Conservation (phyloP, 495 filamentous ascomycete genomes). For the Penicillium silybi region DNA sequence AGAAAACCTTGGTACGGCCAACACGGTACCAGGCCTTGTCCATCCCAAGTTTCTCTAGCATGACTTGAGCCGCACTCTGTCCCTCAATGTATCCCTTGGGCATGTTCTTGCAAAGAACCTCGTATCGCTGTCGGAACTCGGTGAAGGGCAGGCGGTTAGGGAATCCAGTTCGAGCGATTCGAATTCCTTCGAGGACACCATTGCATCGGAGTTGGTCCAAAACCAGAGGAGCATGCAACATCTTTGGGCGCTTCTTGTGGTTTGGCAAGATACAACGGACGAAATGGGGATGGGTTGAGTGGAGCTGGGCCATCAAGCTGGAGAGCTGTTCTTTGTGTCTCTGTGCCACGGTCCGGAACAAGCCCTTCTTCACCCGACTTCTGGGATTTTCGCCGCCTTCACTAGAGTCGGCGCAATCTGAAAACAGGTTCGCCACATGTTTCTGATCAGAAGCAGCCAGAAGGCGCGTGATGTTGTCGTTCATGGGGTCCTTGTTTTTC, state of each 20-base stretch:
- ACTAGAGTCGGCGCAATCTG: slow-evolving; percentile 75
- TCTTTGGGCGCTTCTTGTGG: slow-evolving; percentile 96
- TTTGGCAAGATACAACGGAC: slow-evolving; percentile 98
- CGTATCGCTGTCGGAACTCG: slow-evolving; percentile 94
- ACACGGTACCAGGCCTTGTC: slow-evolving; percentile 87
- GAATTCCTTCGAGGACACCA: slow-evolving; percentile 96
- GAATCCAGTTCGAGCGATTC: slow-evolving; percentile 97
- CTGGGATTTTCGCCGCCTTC: slow-evolving; percentile 62
- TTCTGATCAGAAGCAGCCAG: slow-evolving; percentile 76
- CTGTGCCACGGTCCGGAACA: slow-evolving; percentile 96
- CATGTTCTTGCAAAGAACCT: slow-evolving; percentile 88
- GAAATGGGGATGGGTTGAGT: slow-evolving; percentile 97
- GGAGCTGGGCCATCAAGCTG: slow-evolving; percentile 90
- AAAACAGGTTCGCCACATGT: slow-evolving; percentile 81
- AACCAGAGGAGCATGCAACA: slow-evolving; percentile 81
- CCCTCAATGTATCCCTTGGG: slow-evolving; percentile 90
- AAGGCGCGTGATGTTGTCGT: slow-evolving; percentile 90
- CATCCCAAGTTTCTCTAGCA: slow-evolving; percentile 84
- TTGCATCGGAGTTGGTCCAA: slow-evolving; percentile 96
- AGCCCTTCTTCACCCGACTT: slow-evolving; percentile 91
- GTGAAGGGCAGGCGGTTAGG: slow-evolving; percentile 89
- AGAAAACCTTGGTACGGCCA: slow-evolving; percentile 96
- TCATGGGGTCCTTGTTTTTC: slow-evolving; percentile 98
- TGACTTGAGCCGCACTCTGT: slow-evolving; percentile 75
- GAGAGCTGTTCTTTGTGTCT: slow-evolving; percentile 96